phyloP scores from a whole-genome alignment of 768 basidiomycete species.

The Collybiopsis confluens region DNA sequence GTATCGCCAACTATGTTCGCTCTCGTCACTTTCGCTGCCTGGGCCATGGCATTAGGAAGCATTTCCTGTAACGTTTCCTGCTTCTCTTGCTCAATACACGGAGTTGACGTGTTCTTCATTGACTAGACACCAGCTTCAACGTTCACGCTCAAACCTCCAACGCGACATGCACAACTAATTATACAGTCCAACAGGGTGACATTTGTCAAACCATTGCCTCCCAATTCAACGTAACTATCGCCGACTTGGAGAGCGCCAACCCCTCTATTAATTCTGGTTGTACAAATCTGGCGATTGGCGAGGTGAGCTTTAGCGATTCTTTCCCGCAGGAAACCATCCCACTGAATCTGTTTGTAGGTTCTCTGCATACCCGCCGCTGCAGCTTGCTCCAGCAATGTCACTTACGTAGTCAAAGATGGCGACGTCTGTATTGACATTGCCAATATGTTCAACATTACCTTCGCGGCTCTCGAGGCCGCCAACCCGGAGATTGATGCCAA shows the following conservation, averaged over 20 bases:
- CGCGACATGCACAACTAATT: background rate
- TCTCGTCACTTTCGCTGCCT: background rate
- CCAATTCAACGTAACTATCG: slow-evolving; percentile 1
- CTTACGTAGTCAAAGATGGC: slow-evolving; percentile 2
- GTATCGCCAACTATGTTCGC: background rate
- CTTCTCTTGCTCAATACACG: background rate
- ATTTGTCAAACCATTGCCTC: background rate
- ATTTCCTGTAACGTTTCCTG: background rate
- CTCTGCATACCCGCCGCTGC: slow-evolving; percentile 2
- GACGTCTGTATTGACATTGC: slow-evolving; percentile 4
- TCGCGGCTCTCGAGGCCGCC: background rate
- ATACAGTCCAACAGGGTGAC: slow-evolving; percentile 4
- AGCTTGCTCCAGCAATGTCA: background rate
- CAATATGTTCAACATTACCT: slow-evolving; percentile 1
- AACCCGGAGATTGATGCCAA: slow-evolving; percentile 4
- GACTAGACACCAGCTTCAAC: background rate
- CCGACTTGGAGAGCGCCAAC: slow-evolving; percentile 3
- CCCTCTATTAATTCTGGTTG: background rate
- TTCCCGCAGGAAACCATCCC: too few species aligned
- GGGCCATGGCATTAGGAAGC: background rate
- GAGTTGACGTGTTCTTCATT: background rate
- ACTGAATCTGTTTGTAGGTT: background rate
- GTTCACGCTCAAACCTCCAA: background rate
- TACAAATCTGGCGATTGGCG: background rate
- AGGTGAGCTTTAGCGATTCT: background rate